These are phyloP conservation scores for Candida andamanensis DNA, from an alignment of 805 yeast genomes.

Conservation along the genomic window DNA sequence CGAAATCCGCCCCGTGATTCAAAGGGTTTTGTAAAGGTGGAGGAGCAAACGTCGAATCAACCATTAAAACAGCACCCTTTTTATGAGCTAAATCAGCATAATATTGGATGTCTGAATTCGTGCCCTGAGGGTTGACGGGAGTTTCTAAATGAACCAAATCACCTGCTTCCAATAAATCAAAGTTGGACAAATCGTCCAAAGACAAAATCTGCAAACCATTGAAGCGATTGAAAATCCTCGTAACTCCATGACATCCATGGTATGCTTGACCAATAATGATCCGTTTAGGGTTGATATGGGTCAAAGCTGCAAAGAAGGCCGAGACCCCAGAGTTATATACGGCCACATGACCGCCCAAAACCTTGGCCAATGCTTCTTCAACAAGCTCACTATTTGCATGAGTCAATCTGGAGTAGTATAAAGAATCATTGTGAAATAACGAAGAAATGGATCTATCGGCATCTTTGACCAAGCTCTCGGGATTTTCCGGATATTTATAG, in stretches of 20 bases:
- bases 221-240: constrained; percentile 56
- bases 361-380: constrained; percentile 57
- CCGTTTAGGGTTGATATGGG: constrained; percentile 65
- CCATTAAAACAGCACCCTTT: constrained; percentile 65
- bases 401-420: constrained; percentile 59
- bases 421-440: constrained; percentile 7
- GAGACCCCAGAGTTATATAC: constrained; percentile 75
- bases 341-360: constrained; percentile 62
- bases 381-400: constrained; percentile 70
- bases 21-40: constrained; percentile 85
- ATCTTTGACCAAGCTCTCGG: constrained; percentile 47
- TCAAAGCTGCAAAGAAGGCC: constrained; percentile 73
- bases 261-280: constrained; percentile 76
- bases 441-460: constrained; percentile 14
- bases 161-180: constrained; percentile 50
- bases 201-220: constrained; percentile 45
- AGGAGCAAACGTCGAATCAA: constrained; percentile 92
- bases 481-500: constrained; percentile 59
- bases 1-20: constrained; percentile 76
- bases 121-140: constrained; percentile 83
- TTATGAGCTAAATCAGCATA: constrained; percentile 70
- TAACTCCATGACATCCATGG: constrained; percentile 77
- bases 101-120: constrained; percentile 53
- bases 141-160: constrained; percentile 83
- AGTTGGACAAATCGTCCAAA: constrained; percentile 25